These are phyloP conservation scores for Penicillium sp. DNA, from an alignment of 2,329 filamentous ascomycete genomes.

Conservation along the genomic window DNA sequence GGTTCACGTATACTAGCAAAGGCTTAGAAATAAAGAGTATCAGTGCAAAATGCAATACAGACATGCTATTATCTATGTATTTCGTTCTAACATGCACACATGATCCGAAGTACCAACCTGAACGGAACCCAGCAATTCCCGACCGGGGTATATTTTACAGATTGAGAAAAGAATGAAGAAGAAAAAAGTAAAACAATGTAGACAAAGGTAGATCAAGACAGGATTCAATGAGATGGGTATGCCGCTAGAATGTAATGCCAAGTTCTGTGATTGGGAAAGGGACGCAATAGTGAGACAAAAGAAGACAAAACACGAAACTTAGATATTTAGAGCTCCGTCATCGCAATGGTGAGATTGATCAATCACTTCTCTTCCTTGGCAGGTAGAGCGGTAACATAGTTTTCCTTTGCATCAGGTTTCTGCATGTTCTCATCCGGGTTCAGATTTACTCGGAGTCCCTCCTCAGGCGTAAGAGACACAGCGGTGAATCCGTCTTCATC, in stretches of 20 bases:
- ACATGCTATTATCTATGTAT: neutral
- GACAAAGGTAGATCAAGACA: neutral
- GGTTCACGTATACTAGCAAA: neutral
- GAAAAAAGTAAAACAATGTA: neutral
- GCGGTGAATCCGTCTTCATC: slow-evolving; percentile 21
- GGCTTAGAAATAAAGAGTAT: too few relatives aligned
- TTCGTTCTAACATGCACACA: neutral
- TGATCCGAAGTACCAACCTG: neutral
- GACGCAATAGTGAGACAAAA: neutral
- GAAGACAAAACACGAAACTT: neutral
- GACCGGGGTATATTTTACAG: neutral
- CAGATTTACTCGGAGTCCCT: slow-evolving; percentile 15
- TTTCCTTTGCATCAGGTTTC: neutral
- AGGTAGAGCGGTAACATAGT: slow-evolving; percentile 1
- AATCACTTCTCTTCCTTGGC: slow-evolving; percentile 5
- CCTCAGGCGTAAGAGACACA: slow-evolving; percentile 16
- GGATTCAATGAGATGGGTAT: neutral
- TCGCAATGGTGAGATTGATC: neutral
- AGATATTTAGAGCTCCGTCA: neutral
- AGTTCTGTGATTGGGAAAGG: neutral
- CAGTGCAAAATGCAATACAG: neutral
- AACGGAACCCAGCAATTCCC: neutral
- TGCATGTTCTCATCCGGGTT: slow-evolving; percentile 1
- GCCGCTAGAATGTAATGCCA: neutral
- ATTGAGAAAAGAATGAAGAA: neutral